These are phyloP conservation scores for Linnemannia hyalina DNA, from an alignment of 192 early-diverging fungal species.

Conservation along the genomic window DNA sequence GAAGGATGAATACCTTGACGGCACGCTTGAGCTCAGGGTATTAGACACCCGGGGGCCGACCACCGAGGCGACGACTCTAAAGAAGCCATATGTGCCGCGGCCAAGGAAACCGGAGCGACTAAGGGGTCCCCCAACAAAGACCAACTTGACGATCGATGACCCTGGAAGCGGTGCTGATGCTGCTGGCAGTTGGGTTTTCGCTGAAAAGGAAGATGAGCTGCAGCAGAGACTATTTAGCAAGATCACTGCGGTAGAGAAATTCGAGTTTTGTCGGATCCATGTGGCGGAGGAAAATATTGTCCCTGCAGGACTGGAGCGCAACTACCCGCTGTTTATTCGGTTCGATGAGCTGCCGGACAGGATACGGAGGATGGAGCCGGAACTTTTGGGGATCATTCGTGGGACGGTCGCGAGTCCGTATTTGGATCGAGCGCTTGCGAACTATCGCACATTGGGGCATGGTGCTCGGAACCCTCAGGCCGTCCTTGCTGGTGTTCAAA, in stretches of 20 bases:
- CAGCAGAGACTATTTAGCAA: neutral
- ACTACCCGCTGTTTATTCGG: constrained; percentile 56
- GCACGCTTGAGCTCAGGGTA: too few relatives aligned
- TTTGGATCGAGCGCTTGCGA: constrained; percentile 33
- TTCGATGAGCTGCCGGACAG: constrained; percentile 51
- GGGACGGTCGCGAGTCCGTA: constrained; percentile 42
- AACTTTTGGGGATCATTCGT: constrained; percentile 55
- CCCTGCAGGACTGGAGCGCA: constrained; percentile 51
- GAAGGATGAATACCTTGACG: neutral
- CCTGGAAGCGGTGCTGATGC: neutral
- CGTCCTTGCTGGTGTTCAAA: constrained; percentile 60
- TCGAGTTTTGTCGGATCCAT: constrained; percentile 66
- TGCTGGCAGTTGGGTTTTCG: neutral
- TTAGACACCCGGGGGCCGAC: neutral
- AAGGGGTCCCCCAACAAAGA: neutral
- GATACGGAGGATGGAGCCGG: constrained; percentile 33
- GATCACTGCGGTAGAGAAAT: constrained; percentile 40
- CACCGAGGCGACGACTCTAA: neutral
- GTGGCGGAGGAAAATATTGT: constrained; percentile 49
- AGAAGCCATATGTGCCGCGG: constrained; percentile 1
- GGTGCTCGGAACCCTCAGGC: constrained; percentile 60
- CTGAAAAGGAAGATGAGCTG: neutral
- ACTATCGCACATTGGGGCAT: constrained; percentile 54
- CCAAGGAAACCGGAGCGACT: constrained; percentile 7
- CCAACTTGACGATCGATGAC: neutral